Evolutionary conservation across 2,329 filamentous ascomycete species (phyloP), one percentile per base, ranked within the genome.

Genomic region (Fusarium sp.): DNA sequence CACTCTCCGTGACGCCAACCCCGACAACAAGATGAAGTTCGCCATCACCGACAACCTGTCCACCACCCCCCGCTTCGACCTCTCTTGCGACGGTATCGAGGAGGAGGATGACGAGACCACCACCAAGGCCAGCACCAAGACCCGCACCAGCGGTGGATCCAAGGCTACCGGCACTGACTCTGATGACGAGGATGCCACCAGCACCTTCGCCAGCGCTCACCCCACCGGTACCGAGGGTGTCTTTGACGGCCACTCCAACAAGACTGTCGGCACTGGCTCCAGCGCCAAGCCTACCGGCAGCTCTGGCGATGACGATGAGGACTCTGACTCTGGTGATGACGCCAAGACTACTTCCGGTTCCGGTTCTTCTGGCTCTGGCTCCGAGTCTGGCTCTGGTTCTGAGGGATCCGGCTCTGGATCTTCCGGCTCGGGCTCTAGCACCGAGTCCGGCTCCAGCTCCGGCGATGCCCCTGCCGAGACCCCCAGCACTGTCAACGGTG

Each of bases 1-100:
- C 81, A 85, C 81, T 68, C 84, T 90, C 71, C 85, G 87, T 59
- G 89, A 90, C 78, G 88, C 86, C 77, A 89, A 89, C 83, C 84
- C 86, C 52, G 86, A 84, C 77, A 88, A 89, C 83, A 75, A 83
- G 76, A 83, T 86, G 80, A 87, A 88, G 82, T 89, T 89, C 55
- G 86, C 82, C 77, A 84, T 89, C 68, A 87, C 85, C 74, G 79
- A 87, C 64, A 79, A 88, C 74, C 82, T 89, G 55, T 83, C 81
- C 66, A 87, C 84, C 72, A 84, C 76, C 28, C 83, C 87, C 44
- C 78, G 80, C 57, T 89, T 85, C 78, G 82, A 89, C 76, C 82
- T 89, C 59, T 84, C 80, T 72, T 89, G 87, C 82, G 83, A 84
- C 43, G 80, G 78, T 67, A 78, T 65, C 60, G 71, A 73, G 30